Percentiles rank a stretch among this genome's conserved stretches.
phyloP scores from a whole-genome alignment of 2,329 filamentous ascomycete species.

The Endothia cerciana region DNA sequence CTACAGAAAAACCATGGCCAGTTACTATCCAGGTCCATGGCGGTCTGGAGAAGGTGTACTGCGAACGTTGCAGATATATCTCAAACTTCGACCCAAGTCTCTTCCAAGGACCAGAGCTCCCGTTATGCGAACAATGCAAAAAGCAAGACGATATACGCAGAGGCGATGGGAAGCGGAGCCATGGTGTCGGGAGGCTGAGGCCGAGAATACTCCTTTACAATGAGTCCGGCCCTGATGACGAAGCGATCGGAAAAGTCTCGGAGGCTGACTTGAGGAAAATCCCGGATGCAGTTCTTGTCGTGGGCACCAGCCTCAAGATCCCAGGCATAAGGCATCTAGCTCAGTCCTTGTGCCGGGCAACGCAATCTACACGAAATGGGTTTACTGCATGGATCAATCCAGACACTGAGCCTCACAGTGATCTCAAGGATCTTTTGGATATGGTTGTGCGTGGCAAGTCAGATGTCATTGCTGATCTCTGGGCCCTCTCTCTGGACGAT shows the following conservation, averaged over 20 bases:
- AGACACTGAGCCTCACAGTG: conserved; percentile 79
- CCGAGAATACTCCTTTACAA: conserved; percentile 97
- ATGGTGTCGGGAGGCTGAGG: conserved; percentile 86
- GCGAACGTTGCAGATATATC: conserved; percentile 84
- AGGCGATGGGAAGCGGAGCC: conserved; percentile 80
- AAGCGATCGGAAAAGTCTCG: conserved; percentile 91
- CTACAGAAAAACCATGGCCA: conserved; percentile 86
- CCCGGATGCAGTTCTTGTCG: conserved; percentile 93
- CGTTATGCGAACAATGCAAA: conserved; percentile 75
- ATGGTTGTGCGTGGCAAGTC: conserved; percentile 84
- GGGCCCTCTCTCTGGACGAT: too few relatives aligned
- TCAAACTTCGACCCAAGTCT: conserved; percentile 75
- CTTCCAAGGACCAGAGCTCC: conserved; percentile 84
- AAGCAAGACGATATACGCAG: conserved; percentile 77
- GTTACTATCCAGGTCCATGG: conserved; percentile 92
- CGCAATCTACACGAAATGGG: conserved; percentile 82
- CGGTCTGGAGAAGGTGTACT: conserved; percentile 93
- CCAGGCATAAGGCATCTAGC: conserved; percentile 89
- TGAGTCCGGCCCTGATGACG: conserved; percentile 93
- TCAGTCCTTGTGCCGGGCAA: conserved; percentile 85
- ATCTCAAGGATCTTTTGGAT: conserved; percentile 94
- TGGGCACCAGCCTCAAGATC: conserved; percentile 94
- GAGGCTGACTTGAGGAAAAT: conserved; percentile 81
- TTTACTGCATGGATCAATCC: conserved; percentile 95
- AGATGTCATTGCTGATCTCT: conserved; percentile 53